Base-by-base conservation (phyloP, 2,329 filamentous ascomycete species). In the Arthrobotrys megalospora region DNA sequence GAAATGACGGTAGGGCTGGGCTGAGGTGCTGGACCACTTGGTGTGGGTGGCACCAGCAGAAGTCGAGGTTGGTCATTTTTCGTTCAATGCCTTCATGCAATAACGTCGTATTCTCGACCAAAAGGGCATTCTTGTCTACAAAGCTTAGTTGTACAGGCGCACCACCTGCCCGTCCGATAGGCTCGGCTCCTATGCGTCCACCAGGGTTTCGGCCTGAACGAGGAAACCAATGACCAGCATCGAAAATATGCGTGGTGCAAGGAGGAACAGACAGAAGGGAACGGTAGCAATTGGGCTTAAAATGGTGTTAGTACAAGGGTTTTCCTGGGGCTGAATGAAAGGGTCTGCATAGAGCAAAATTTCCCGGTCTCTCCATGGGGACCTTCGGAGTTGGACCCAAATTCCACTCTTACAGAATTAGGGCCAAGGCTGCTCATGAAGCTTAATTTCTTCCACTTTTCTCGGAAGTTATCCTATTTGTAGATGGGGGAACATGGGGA, bases 81-180 rank as follows among this genome's bases (percentile, higher is more conserved):
- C 28, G 24, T 19, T 14, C 16, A 43, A 60, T 60, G 55, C 12
- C 36, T 41, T 60, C 16, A 55, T 55, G 52, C 36, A 60, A 43
- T 24, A 58, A 41, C 32, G 55, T 60, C 38, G 36, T 32, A 60
- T 60, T 34, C 36, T 43, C 7, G 55, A 24, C 36, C 11, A 28
- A 60, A 43, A 60, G 8, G 55, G 55, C 10, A 60, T 43, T 60
- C 55, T 60, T 60, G 55, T 21, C 36, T 12, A 28, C 7, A 60
- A 60, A 60, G 55, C 55, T 60, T 60, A 60, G 36, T 28, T 60
- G 19, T 28, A 7, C 55, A 60, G 55, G 19, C 12, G 19, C 16
- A 28, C 16, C 55, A 60, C 19, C 34, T 60, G 19, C 34, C 55
- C 10, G 16, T 41, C 36, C 36, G 19, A 60, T 43, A 60, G 55